Conservation (phyloP, 257 asterid genomes). For the Hygrophila difformis region DNA sequence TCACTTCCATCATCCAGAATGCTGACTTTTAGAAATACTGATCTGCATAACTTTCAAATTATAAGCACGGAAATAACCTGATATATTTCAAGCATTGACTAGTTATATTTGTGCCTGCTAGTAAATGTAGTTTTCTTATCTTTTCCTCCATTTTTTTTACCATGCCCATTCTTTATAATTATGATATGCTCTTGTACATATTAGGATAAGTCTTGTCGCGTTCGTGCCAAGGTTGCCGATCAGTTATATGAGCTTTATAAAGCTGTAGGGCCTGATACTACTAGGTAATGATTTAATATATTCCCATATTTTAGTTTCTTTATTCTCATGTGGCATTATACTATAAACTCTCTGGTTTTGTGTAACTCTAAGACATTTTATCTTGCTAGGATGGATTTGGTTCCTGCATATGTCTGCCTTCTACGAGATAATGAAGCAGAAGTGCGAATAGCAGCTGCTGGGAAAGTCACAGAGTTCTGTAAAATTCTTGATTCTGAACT, state of each 20-base stretch:
- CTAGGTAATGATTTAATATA: conserved; percentile 40
- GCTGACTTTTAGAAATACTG: too few species aligned
- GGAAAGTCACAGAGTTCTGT: conserved; percentile 82
- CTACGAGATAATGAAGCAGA: conserved; percentile 92
- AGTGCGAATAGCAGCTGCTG: conserved; percentile 90
- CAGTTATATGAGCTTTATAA: conserved; percentile 94
- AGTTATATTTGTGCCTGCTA: neutral
- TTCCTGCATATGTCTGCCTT: conserved; percentile 87
- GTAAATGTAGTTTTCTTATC: neutral
- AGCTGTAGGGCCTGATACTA: conserved; percentile 96
- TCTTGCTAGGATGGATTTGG: conserved; percentile 56
- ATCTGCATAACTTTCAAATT: too few species aligned
- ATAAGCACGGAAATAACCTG: too few species aligned
- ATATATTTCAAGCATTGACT: neutral
- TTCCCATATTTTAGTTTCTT: neutral
- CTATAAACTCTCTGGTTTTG: neutral
- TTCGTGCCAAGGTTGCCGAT: conserved; percentile 96
- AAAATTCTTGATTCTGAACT: conserved; percentile 72
- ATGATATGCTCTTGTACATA: neutral
- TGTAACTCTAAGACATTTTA: neutral
- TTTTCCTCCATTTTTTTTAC: neutral
- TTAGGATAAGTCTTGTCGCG: conserved; percentile 99
- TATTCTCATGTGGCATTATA: neutral
- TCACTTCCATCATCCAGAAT: too few species aligned
- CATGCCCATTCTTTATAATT: neutral